These are phyloP conservation scores for Tulasnella sp. DNA, from an alignment of 768 basidiomycete species.

Conservation along the genomic window DNA sequence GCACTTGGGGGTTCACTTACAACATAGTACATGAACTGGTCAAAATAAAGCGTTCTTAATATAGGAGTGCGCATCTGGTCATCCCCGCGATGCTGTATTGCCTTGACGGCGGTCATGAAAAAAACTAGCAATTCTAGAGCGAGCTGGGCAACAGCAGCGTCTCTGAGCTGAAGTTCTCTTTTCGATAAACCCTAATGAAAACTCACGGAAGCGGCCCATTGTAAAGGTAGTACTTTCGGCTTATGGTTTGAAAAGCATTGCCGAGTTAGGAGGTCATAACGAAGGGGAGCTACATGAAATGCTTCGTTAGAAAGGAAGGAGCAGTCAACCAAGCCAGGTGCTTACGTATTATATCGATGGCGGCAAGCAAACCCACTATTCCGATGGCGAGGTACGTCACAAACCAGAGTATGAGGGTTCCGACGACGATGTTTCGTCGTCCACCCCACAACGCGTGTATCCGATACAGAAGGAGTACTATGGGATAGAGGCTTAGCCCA, in stretches of 20 bases:
- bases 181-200: background rate
- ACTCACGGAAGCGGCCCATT: background rate
- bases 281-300: background rate
- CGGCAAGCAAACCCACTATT: background rate
- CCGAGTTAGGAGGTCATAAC: background rate
- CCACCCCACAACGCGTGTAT: background rate
- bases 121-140: background rate
- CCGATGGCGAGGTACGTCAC: background rate
- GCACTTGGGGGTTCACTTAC: background rate
- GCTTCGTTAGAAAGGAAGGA: background rate
- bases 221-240: background rate
- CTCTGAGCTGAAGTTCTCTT: background rate
- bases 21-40: constrained; percentile 9
- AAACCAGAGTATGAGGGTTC: background rate
- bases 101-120: constrained; percentile 20
- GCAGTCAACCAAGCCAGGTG: background rate
- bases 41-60: constrained; percentile 4
- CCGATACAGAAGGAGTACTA: background rate
- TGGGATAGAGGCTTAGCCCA: background rate
- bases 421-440: background rate
- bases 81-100: background rate
- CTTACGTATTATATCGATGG: background rate
- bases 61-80: background rate
- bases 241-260: background rate
- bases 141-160: background rate